Evolutionary conservation across 176 grass and related monocot species (phyloP), one percentile per base, ranked within the genome.

Genomic region (Neostapfia colusana): DNA sequence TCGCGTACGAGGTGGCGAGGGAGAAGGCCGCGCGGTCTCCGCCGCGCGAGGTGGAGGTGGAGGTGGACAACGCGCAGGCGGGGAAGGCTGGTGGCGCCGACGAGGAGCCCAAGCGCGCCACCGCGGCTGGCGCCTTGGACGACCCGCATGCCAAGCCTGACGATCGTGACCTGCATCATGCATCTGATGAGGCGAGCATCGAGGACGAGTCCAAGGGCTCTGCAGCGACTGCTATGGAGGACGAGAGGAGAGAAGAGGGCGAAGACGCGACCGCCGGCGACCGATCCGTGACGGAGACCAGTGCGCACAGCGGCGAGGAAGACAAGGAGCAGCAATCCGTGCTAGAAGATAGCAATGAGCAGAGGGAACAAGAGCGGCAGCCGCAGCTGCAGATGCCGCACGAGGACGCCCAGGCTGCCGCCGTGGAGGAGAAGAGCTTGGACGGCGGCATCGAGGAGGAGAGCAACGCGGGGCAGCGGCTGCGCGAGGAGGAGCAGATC

Each of bases 371-470:
- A 12, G 45, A 76, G 10, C 28, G 75, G 70, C 80, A 56, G 75
- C 80, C 18, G 61, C 65, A 63, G 60, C 73, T 79, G 60, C 76
- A 81, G 31, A 31, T 31, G 77, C 69, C 65, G 35, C 69, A 45
- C 12, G 57, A 45, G 5, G 83, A 82, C 50, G 14, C 65, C 17
- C 72, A 40, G 5, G 79, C 2, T 6, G 37, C 21, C 6, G 70
- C 53, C 12, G 89, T 84, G 28, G 90, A 86, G 72, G 95, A 89
- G 86, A 79, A 82, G 74, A 89, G 71, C 69, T n/a, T 93, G 36
- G 91, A 93, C 17, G 89, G 91, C 36, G 91, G 89, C 73, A 72
- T 87, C 37, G 87, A 92, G 76, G 89, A 92, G 70, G 79, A 85
- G 74, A 93, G 82, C 89, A 79, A 65, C 23, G 81, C 60, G 11